A percentile compares a stretch with the other conserved stretches of the same genome.
These are phyloP conservation scores for Huntiella omanensis DNA, from an alignment of 2,329 filamentous ascomycete genomes.

Conservation along the genomic window DNA sequence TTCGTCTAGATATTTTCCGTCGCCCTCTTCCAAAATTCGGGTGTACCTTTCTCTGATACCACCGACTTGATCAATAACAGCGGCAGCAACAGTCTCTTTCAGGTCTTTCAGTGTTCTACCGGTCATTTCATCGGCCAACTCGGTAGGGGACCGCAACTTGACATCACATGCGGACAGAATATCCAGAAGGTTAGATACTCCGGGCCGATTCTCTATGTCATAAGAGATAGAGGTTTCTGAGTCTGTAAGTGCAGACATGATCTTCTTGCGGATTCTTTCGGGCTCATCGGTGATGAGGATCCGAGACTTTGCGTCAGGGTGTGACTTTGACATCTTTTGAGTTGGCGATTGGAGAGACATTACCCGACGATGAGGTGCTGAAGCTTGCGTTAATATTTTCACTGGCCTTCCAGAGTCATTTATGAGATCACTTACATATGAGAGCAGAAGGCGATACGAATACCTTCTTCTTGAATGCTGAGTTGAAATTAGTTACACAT, in stretches of 20 bases:
- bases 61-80: conserved; percentile 32
- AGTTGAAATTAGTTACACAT: conserved; percentile 74
- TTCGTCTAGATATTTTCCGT: conserved; percentile 33
- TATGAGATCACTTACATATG: conserved; percentile 36
- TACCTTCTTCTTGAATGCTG: conserved; percentile 40
- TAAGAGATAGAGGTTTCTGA: conserved; percentile 48
- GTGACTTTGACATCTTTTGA: conserved; percentile 90
- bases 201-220: conserved; percentile 50
- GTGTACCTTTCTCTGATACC: conserved; percentile 38
- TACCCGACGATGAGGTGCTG: conserved; percentile 62
- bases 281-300: conserved; percentile 64
- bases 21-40: conserved; percentile 27
- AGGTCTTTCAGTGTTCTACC: conserved; percentile 21
- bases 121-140: conserved; percentile 23
- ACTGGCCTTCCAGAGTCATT: neutral
- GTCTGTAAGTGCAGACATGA: conserved; percentile 63
- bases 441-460: conserved; percentile 51
- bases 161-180: conserved; percentile 53
- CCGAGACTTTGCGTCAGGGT: conserved; percentile 49
- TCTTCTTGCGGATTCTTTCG: conserved; percentile 45
- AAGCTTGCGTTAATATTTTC: conserved; percentile 4
- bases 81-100: conserved; percentile 37
- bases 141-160: conserved; percentile 20
- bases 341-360: conserved; percentile 71
- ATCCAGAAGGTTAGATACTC: conserved; percentile 72